Percentiles rank a stretch among this genome's conserved stretches.
phyloP scores from a whole-genome alignment of 768 basidiomycete species.

The Mycena rosella region DNA sequence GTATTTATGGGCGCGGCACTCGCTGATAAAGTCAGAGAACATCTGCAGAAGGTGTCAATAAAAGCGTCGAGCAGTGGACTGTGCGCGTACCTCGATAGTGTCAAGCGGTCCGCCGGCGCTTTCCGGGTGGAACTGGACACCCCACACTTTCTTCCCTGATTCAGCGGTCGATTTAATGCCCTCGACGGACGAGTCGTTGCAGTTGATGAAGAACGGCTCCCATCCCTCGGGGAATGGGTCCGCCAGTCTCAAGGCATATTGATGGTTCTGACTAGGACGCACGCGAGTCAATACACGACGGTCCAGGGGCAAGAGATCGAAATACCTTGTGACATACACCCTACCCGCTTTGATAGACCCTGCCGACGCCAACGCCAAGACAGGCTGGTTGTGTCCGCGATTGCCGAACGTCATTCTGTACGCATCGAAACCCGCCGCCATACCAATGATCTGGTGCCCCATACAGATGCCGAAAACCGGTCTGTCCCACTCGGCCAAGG shows the following conservation, averaged over 20 bases:
- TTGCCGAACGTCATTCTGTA: constrained; percentile 99
- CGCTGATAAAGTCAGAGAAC: constrained; percentile 92
- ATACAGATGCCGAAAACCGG: constrained; percentile 99
- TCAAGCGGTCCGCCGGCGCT: constrained; percentile 98
- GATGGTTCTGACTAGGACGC: constrained; percentile 91
- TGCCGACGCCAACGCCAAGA: constrained; percentile 92
- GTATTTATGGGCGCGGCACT: constrained; percentile 76
- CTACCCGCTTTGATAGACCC: constrained; percentile 96
- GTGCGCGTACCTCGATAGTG: constrained; percentile 86
- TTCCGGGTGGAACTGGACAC: constrained; percentile 99
- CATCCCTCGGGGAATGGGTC: constrained; percentile 97
- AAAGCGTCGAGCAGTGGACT: neutral
- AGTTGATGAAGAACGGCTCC: constrained; percentile 99
- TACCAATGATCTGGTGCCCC: constrained; percentile 98
- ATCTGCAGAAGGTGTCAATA: constrained; percentile 64
- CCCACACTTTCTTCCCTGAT: constrained; percentile 94
- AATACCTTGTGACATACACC: constrained; percentile 94
- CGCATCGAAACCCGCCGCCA: constrained; percentile 96
- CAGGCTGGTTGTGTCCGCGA: constrained; percentile 98
- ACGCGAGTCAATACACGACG: constrained; percentile 14
- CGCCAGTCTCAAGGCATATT: constrained; percentile 94
- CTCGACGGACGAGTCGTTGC: constrained; percentile 98
- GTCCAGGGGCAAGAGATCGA: constrained; percentile 15
- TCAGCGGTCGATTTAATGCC: constrained; percentile 95
- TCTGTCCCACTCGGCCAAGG: constrained; percentile 89